These are phyloP conservation scores for Sequoia sempervirens DNA, from an alignment of 75 land plant species.

Conservation along the genomic window DNA sequence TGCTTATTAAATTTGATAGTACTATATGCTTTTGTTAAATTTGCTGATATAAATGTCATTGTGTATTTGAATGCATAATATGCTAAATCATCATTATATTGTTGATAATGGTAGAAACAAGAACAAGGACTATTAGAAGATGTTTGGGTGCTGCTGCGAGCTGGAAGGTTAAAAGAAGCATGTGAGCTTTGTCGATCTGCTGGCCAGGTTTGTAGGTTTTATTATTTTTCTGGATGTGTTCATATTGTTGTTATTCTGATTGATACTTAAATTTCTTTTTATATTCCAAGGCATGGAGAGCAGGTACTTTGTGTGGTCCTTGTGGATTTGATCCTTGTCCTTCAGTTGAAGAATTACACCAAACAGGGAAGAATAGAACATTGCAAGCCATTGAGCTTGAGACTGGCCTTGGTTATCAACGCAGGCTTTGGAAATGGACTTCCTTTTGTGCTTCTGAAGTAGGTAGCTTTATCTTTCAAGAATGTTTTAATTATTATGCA, in stretches of 20 bases:
- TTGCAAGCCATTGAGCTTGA: constrained; percentile 94
- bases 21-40: not conserved
- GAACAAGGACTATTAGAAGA: constrained; percentile 94
- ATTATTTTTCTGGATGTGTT: not conserved
- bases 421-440: constrained; percentile 94
- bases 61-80: not conserved
- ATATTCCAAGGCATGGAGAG: constrained; percentile 83
- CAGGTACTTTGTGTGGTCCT: constrained; percentile 84
- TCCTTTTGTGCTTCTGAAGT: constrained; percentile 97
- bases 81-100: not conserved
- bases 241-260: not conserved
- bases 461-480: constrained; percentile 9
- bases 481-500: not conserved
- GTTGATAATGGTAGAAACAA: constrained; percentile 50
- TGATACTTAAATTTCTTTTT: not conserved
- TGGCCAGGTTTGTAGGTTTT: constrained; percentile 68
- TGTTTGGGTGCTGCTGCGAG: constrained; percentile 80
- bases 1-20: too few relatives aligned
- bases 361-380: constrained; percentile 57
- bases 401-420: constrained; percentile 83
- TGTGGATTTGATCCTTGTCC: constrained; percentile 82
- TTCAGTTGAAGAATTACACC: constrained; percentile 57
- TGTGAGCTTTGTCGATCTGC: constrained; percentile 91
- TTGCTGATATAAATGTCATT: not conserved
- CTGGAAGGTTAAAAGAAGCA: constrained; percentile 89